Evolutionary conservation across 2,329 filamentous ascomycete species (phyloP).

Genomic region (Aspergillus sp.): DNA sequence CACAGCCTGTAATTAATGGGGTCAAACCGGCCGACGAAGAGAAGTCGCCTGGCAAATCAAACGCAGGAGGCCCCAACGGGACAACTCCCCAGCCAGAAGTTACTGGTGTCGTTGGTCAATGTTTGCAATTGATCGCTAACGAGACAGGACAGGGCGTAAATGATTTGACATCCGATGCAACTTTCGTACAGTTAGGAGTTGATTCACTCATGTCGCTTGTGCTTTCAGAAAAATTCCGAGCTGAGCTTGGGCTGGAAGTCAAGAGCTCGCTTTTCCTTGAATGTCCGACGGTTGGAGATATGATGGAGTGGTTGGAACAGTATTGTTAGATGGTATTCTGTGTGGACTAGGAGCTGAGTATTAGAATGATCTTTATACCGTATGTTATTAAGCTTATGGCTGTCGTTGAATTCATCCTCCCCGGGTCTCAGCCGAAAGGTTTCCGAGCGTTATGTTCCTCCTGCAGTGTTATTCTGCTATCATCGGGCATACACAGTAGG

Average conservation of each 20-base stretch:
- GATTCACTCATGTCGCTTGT: conserved; percentile 40
- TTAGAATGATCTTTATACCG: neutral
- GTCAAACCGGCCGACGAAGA: neutral
- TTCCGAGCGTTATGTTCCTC: neutral
- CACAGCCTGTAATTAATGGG: neutral
- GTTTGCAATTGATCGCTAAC: conserved; percentile 27
- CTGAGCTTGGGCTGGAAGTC: conserved; percentile 31
- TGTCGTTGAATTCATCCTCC: neutral
- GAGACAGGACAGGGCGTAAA: conserved; percentile 26
- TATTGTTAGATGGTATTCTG: conserved; percentile 1
- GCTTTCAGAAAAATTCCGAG: conserved; percentile 33
- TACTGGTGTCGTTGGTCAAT: conserved; percentile 14
- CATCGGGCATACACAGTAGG: too few species aligned
- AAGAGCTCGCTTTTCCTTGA: conserved; percentile 25
- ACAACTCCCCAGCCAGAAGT: neutral
- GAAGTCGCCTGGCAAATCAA: neutral
- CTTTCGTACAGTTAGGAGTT: conserved; percentile 33
- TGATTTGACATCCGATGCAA: conserved; percentile 24
- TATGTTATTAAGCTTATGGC: neutral
- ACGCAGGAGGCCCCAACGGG: neutral
- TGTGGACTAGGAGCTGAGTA: neutral
- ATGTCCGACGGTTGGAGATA: conserved; percentile 22
- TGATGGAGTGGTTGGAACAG: conserved; percentile 17
- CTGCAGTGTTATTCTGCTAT: too few species aligned
- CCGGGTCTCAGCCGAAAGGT: neutral